Conservation (phyloP, 805 yeast species). For the Candida ipomoeae region DNA sequence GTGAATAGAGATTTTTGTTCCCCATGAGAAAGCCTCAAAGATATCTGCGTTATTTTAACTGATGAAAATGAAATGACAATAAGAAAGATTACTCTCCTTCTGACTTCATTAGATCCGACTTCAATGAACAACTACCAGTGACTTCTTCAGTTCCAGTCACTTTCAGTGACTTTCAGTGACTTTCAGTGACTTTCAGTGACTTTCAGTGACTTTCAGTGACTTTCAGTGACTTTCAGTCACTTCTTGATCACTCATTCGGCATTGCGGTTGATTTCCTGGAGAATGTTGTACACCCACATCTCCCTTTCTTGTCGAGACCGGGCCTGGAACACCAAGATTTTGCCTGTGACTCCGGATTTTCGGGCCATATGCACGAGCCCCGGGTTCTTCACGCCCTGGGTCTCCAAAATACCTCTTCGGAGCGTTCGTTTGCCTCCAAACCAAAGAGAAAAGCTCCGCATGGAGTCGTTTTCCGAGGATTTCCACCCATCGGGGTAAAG, state of each 20-base stretch:
- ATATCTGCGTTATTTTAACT: too few relatives aligned
- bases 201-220: too few relatives aligned
- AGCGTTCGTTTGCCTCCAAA: conserved; percentile 51
- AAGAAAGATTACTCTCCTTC: too few relatives aligned
- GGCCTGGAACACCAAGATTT: conserved; percentile 70
- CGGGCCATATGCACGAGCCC: conserved; percentile 44
- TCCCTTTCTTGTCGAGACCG: conserved; percentile 80
- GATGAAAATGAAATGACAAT: too few relatives aligned
- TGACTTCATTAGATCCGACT: too few relatives aligned
- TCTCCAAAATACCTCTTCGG: conserved; percentile 1
- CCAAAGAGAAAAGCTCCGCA: conserved; percentile 82
- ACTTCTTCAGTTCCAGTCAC: too few relatives aligned
- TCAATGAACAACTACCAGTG: too few relatives aligned
- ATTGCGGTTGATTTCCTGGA: conserved; percentile 44
- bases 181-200: too few relatives aligned
- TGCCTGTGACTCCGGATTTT: conserved; percentile 63
- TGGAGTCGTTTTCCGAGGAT: conserved; percentile 71
- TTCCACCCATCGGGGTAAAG: conserved; percentile 80
- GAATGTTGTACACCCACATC: conserved; percentile 60
- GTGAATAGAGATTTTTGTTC: too few relatives aligned
- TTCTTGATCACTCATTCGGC: conserved; percentile 7
- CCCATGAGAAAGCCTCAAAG: too few relatives aligned
- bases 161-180: too few relatives aligned
- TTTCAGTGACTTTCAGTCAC: too few relatives aligned
- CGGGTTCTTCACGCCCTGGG: conserved; percentile 32